Evolutionary conservation across 345 rosid genomes (phyloP).

Genomic region (Eucalyptus albens): DNA sequence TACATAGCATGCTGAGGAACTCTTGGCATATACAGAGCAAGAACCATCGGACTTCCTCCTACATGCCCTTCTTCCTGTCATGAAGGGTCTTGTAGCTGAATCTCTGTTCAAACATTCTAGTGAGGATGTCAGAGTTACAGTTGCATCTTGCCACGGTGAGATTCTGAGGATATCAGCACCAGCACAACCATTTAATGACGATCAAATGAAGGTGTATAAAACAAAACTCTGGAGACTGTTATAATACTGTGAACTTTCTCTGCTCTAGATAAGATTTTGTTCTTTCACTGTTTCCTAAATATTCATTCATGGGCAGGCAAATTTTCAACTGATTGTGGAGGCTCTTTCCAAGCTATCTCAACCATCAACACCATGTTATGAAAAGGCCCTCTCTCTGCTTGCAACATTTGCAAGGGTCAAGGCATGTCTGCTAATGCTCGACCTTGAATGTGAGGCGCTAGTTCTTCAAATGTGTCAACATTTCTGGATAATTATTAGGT

Average conservation of each 20-base stretch:
- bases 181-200: conserved; percentile 50
- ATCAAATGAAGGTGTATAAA: conserved; percentile 50
- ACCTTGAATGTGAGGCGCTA: conserved; percentile 56
- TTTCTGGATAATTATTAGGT: conserved; percentile 50
- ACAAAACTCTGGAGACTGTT: neutral
- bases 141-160: conserved; percentile 57
- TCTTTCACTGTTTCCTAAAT: neutral
- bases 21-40: conserved; percentile 55
- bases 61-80: conserved; percentile 32
- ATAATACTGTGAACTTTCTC: neutral
- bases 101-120: conserved; percentile 38
- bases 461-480: conserved; percentile 49
- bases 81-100: conserved; percentile 44
- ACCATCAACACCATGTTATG: conserved; percentile 28
- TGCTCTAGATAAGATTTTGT: neutral
- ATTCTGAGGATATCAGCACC: conserved; percentile 75
- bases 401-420: conserved; percentile 53
- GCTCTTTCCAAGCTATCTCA: conserved; percentile 47
- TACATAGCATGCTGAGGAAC: conserved; percentile 34
- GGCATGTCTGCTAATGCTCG: conserved; percentile 67
- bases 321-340: conserved; percentile 34
- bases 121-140: conserved; percentile 44
- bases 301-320: conserved; percentile 31
- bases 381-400: conserved; percentile 46
- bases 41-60: conserved; percentile 26